Conservation (phyloP, 202 grass and related monocot genomes). For the Panicum hallii region DNA sequence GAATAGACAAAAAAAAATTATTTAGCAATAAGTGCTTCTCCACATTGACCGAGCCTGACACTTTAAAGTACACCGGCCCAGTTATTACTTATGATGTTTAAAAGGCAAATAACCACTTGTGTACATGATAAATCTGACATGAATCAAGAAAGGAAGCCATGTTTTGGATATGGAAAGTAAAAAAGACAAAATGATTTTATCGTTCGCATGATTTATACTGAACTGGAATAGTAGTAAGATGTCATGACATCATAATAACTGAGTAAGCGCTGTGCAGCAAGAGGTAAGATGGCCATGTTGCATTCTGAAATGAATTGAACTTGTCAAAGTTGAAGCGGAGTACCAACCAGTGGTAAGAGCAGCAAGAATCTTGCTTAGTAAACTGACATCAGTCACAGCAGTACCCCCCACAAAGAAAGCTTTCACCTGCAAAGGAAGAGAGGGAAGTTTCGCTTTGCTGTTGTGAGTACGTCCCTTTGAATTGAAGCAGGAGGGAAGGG, state of each 20-base stretch:
- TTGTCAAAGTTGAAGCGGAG: slow-evolving; percentile 6
- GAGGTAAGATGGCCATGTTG: too few relatives aligned
- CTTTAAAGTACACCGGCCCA: not conserved
- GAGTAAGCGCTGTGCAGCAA: not conserved
- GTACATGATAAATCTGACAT: not conserved
- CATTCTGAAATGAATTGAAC: slow-evolving; percentile 28
- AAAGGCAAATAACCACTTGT: not conserved
- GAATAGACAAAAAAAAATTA: slow-evolving; percentile 14
- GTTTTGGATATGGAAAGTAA: not conserved
- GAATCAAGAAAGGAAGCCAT: not conserved
- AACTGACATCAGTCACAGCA: slow-evolving; percentile 52
- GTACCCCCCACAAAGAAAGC: slow-evolving; percentile 62
- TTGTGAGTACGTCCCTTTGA: not conserved
- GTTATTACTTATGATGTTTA: not conserved
- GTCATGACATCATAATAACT: not conserved
- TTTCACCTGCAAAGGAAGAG: slow-evolving; percentile 64
- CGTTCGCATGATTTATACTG: not conserved
- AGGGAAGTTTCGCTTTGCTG: not conserved
- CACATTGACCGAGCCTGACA: not conserved
- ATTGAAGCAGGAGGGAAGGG: not conserved
- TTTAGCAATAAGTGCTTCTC: not conserved
- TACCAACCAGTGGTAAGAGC: slow-evolving; percentile 78
- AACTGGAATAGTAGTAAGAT: not conserved
- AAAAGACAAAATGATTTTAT: slow-evolving; percentile 2
- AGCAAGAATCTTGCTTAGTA: slow-evolving; percentile 78